Conservation (phyloP, 352 stramenopile species). For the Pythium insidiosum region DNA sequence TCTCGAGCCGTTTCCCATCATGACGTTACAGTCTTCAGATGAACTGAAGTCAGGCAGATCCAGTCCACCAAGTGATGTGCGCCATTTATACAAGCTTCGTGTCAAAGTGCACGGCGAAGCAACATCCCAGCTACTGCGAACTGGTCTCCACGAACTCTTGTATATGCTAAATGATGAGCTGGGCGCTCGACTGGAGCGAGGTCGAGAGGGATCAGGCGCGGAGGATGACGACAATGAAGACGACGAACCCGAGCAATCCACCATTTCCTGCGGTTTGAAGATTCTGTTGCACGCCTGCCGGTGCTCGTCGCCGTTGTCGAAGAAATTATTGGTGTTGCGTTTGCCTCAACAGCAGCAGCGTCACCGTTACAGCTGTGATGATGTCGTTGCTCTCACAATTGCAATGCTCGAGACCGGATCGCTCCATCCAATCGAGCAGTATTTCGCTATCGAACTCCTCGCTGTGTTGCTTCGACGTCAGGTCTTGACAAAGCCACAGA, state of each 20-base stretch:
- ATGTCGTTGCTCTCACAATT: constrained; percentile 39
- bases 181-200: constrained; percentile 12
- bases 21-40: constrained; percentile 31
- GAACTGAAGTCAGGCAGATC: background rate
- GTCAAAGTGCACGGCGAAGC: constrained; percentile 70
- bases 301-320: constrained; percentile 53
- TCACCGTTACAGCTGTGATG: constrained; percentile 5
- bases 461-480: constrained; percentile 48
- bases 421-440: constrained; percentile 41
- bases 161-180: constrained; percentile 42
- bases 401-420: constrained; percentile 17
- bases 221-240: constrained; percentile 24
- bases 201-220: constrained; percentile 5
- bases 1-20: constrained; percentile 48
- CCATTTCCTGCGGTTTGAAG: constrained; percentile 63
- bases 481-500: constrained; percentile 33
- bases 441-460: constrained; percentile 59
- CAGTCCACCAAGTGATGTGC: constrained; percentile 22
- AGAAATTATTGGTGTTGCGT: constrained; percentile 34
- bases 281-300: constrained; percentile 59
- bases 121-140: constrained; percentile 40
- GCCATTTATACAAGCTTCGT: constrained; percentile 48
- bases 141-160: constrained; percentile 37
- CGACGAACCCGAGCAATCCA: constrained; percentile 58
- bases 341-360: constrained; percentile 11